phyloP scores from a whole-genome alignment of 2,329 filamentous ascomycete species.

The Pseudonectria foliicola region DNA sequence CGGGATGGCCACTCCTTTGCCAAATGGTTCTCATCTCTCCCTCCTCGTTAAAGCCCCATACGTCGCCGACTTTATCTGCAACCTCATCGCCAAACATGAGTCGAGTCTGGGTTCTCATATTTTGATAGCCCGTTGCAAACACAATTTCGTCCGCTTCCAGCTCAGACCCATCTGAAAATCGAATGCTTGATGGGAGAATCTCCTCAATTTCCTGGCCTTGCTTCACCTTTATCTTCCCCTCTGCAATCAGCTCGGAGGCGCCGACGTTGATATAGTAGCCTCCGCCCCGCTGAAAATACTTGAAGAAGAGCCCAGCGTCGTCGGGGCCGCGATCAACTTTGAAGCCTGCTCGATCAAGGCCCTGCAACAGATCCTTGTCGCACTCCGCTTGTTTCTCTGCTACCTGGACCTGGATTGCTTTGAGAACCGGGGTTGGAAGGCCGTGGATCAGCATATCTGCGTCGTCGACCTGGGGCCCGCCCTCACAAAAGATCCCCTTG shows the following conservation, averaged over 20 bases:
- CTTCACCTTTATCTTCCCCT: constrained; percentile 58
- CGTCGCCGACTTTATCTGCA: constrained; percentile 48
- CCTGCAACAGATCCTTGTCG: constrained; percentile 33
- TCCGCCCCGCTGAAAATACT: constrained; percentile 59
- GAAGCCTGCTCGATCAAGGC: constrained; percentile 52
- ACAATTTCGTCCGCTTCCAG: constrained; percentile 57
- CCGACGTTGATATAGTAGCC: constrained; percentile 68
- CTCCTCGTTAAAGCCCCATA: constrained; percentile 55
- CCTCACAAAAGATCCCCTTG: constrained; percentile 42
- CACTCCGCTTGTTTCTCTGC: constrained; percentile 25
- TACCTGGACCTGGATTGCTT: constrained; percentile 45
- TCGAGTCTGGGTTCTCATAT: constrained; percentile 59
- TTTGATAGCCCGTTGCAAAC: constrained; percentile 58
- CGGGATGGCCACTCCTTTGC: constrained; percentile 53
- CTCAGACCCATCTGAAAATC: constrained; percentile 47
- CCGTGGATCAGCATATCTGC: constrained; percentile 55
- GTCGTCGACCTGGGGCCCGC: constrained; percentile 55
- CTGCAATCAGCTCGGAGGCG: constrained; percentile 51
- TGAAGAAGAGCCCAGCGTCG: constrained; percentile 49
- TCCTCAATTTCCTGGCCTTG: constrained; percentile 48
- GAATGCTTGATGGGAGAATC: constrained; percentile 38
- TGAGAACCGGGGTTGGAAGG: constrained; percentile 52
- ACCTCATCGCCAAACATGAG: constrained; percentile 55
- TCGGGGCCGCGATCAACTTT: constrained; percentile 51
- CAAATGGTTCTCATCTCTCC: constrained; percentile 52